Percentiles rank a stretch among this genome's conserved stretches.
These are phyloP conservation scores for Drechslerella dactyloides DNA, from an alignment of 2,329 filamentous ascomycete genomes.

Conservation along the genomic window DNA sequence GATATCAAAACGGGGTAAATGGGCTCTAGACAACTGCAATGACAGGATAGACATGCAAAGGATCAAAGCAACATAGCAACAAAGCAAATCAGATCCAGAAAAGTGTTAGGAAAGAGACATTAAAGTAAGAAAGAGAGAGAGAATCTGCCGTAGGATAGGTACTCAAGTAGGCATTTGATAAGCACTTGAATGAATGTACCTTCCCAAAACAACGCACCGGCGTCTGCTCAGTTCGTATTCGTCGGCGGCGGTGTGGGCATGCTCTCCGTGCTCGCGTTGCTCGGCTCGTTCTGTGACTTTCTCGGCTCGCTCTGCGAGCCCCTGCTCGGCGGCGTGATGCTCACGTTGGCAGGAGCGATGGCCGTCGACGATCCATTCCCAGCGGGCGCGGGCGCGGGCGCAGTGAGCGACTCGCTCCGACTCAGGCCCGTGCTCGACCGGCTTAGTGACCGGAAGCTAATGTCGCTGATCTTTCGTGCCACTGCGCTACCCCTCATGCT, in stretches of 20 bases:
- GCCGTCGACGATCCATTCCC: neutral
- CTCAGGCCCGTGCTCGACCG: slow-evolving; percentile 17
- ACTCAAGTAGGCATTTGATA: too few relatives aligned
- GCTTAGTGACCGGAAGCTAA: slow-evolving; percentile 22
- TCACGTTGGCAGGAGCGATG: slow-evolving; percentile 2
- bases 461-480: slow-evolving; percentile 39
- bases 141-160: too few relatives aligned
- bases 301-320: neutral
- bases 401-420: slow-evolving; percentile 12
- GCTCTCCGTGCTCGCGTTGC: neutral
- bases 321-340: slow-evolving; percentile 8
- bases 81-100: neutral
- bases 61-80: neutral
- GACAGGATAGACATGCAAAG: neutral
- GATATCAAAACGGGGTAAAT: neutral
- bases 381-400: neutral
- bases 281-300: neutral
- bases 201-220: slow-evolving; percentile 7
- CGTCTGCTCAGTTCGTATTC: slow-evolving; percentile 7
- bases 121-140: neutral
- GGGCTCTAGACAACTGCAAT: neutral
- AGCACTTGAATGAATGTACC: neutral
- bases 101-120: neutral
- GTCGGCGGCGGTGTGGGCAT: slow-evolving; percentile 2
- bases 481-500: slow-evolving; percentile 30